Evolutionary conservation across 257 asterid genomes (phyloP).

Genomic region (Verbena officinalis): DNA sequence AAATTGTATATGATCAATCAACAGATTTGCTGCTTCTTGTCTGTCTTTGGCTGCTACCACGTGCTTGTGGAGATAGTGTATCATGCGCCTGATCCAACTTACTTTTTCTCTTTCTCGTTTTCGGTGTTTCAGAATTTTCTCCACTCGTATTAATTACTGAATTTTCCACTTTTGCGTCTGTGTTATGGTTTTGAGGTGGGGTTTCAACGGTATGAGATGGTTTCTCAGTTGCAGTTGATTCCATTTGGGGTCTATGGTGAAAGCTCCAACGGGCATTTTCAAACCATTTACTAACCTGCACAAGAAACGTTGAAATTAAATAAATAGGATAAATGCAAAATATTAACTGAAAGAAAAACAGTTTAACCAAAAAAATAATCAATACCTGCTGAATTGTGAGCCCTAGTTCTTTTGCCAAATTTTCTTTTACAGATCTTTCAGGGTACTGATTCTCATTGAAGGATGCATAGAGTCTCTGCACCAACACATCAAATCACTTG

Average conservation of each 20-base stretch:
- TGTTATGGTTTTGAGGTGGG: slow-evolving; percentile 8
- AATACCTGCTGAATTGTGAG: slow-evolving; percentile 67
- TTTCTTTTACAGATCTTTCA: slow-evolving; percentile 55
- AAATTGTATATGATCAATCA: slow-evolving; percentile 22
- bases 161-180: neutral
- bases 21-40: slow-evolving; percentile 31
- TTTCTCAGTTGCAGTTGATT: slow-evolving; percentile 38
- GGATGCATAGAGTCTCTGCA: slow-evolving; percentile 75
- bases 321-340: slow-evolving; percentile 5
- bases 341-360: neutral
- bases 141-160: slow-evolving; percentile 29
- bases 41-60: slow-evolving; percentile 39
- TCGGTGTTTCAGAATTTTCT: slow-evolving; percentile 23
- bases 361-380: neutral
- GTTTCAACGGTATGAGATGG: slow-evolving; percentile 31
- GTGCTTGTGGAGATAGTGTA: slow-evolving; percentile 27
- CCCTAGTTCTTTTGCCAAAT: slow-evolving; percentile 75
- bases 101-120: slow-evolving; percentile 36
- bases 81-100: slow-evolving; percentile 25
- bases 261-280: slow-evolving; percentile 87
- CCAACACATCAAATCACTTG: slow-evolving; percentile 30
- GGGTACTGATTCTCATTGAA: slow-evolving; percentile 86
- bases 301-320: neutral
- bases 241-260: slow-evolving; percentile 54
- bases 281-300: slow-evolving; percentile 87